Base-by-base conservation (phyloP, 192 early-diverging fungal species). In the Lobulomyces angularis region DNA sequence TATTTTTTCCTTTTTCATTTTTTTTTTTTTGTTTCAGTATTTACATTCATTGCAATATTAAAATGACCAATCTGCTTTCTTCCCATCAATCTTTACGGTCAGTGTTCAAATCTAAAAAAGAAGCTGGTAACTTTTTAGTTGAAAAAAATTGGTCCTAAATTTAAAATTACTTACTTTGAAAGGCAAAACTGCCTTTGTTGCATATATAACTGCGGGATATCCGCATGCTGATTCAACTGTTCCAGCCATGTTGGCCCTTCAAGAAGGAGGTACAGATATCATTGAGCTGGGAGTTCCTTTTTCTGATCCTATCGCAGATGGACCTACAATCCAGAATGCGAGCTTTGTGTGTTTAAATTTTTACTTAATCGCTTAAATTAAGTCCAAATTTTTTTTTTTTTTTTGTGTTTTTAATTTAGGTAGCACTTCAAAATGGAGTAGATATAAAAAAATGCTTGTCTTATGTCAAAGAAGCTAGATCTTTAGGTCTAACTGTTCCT, bases 281-380 rank as follows among this genome's bases (percentile, higher is more conserved):
- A 87, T 98, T 50, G 95, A 98, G 64, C 68, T 98, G 16, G 80
- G 80, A 26, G 78, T 98, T 9, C 95, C 95, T 8, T 98, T 98
- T 56, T 90, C 92, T 19, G 95, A 98, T 52, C 92, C 95, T 24
- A 69, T 95, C 18, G 95, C 90, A 12, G 95, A 98, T 50, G 95
- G 95, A 1, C 89, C 89, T 17, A 88, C 87, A 8, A 97, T 98
- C 69, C 92, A 98, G 65, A 81, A 84, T 22, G 79, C 92, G 24
- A 86, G 64, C 45, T 71, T 75, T 44, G 83, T 85, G 66, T 26
- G 65, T 43, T 17, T 19, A 24, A 11, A 8, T 19, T 17, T 16
- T 22, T n/a, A 16, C 38, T 23, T 33, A 28, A 26, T 46, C 25
- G 1, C 33, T 25, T 48, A 31, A 5, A 20, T 9, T 42, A 17